Base-by-base conservation (phyloP, 495 filamentous ascomycete species). In the Bacidia gigantensis region DNA sequence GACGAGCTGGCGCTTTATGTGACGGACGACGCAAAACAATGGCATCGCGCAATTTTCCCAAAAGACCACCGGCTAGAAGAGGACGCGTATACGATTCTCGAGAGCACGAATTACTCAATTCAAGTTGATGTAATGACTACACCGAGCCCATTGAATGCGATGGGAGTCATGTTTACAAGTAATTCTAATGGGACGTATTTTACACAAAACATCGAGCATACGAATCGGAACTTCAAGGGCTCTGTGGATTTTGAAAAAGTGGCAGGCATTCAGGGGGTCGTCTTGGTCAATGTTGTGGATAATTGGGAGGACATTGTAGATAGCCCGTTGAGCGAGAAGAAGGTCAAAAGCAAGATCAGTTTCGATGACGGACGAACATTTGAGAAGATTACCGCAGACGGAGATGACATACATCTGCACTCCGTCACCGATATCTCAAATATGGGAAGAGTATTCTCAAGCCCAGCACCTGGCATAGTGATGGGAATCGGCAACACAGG, bases 171-270 rank as follows among this genome's bases (percentile, higher is more conserved):
- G 18, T 86, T 93, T 58, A 90, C 86, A 9, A 96, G 90, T 61
- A 97, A 97, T 58, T 95, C 87, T 18, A 92, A 96, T 60, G 92
- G 92, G 41, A 95, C 89, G 1, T 95, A 93, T 62, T 98, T 96
- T 65, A 88, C 79, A 0, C 78, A 82, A 50, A 95, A 95, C 62
- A 79, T 87, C 48, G 83, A 90, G 59, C 79, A 96, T 63, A 95
- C 89, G 25, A 97, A 98, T 65, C 81, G 88, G 48, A 79, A 86
- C 62, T 23, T 50, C 11, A 58, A 66, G 2, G 86, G 85, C 3
- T 71, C 75, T 23, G 88, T 97, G 39, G 92, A 97, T 64, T 98
- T 97, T 59, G 92, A 98, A 62, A 90, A 93, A 65, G 77, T 97
- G 43, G 70, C 81, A 38, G 79, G 79, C 46, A 88, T 98, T 41